Evolutionary conservation across 148 eudicot species (phyloP).

Genomic region (Rhododendron williamsianum): DNA sequence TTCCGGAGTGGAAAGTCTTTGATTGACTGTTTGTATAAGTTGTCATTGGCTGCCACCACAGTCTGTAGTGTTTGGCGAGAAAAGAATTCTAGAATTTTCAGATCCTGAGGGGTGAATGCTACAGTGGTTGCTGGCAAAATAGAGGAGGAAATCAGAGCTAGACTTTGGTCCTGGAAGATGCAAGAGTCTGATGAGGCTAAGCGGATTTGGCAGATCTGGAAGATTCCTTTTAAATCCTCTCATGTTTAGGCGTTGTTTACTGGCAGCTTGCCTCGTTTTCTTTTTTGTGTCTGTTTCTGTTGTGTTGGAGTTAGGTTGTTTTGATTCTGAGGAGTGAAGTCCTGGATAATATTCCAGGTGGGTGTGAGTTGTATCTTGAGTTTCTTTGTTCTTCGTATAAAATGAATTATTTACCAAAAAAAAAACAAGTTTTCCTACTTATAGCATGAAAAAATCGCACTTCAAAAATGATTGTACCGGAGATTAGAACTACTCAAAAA

Average conservation of each 20-base stretch:
- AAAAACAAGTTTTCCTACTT: not conserved
- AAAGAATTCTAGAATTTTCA: not conserved
- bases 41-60: not conserved
- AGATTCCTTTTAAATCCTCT: not conserved
- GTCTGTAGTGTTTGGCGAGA: not conserved
- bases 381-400: too few species aligned
- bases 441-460: not conserved
- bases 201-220: not conserved
- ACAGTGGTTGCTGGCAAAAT: not conserved
- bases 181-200: not conserved
- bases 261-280: too few species aligned
- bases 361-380: too few species aligned
- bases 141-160: not conserved
- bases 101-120: not conserved
- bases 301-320: not conserved
- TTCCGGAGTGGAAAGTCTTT: not conserved
- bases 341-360: too few species aligned
- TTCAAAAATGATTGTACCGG: not conserved
- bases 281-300: not conserved
- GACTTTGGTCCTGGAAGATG: not conserved
- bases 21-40: not conserved
- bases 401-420: too few species aligned
- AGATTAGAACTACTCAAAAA: not conserved
- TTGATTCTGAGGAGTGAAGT: too few species aligned
- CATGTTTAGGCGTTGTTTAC: not conserved